Evolutionary conservation across 1,284 basidiomycete genomes (phyloP), one percentile per base, ranked within the genome.

Genomic region (Fomes fomentarius): DNA sequence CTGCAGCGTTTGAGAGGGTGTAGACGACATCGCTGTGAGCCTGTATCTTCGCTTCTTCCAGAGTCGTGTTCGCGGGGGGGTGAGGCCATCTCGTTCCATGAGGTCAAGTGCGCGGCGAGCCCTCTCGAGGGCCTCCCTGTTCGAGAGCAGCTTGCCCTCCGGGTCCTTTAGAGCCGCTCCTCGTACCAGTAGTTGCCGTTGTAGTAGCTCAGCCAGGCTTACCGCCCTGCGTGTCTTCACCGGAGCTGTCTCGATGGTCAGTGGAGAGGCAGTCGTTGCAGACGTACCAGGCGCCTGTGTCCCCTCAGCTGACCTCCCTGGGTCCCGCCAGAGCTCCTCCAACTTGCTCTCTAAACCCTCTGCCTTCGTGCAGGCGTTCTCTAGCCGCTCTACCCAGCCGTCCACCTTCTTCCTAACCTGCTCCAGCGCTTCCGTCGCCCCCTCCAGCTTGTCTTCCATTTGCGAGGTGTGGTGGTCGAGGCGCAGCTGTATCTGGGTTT

Each of bases 131-230:
- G 35, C 42, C 17, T 44, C 22, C 17, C 14, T 11, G 26, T 41
- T 22, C 4, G n/a, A 9, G 25, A 51, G 25, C 9, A 7, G 1
- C 28, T 2, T 4, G 1, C 50, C 50, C 15, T 19, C 4, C 2
- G 15, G 26, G 17, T 35, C 33, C 7, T 0, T 61, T 34, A 49
- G n/a, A 1, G 43, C 15, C 1, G 26, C 52, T 1, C 41, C 52
- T 15, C 46, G 33, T 1, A 54, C 47, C 34, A 54, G 35, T 2
- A 47, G n/a, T n/a, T n/a, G n/a, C n/a, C n/a, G n/a, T n/a, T n/a
- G n/a, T n/a, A n/a, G n/a, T n/a, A n/a, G n/a, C n/a, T n/a, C n/a
- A n/a, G n/a, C n/a, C n/a, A n/a, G n/a, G n/a, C n/a, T n/a, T n/a
- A n/a, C n/a, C n/a, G n/a, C n/a, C n/a, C n/a, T n/a, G n/a, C n/a